Base-by-base conservation (phyloP, 495 filamentous ascomycete species). In the Niebla homalea region DNA sequence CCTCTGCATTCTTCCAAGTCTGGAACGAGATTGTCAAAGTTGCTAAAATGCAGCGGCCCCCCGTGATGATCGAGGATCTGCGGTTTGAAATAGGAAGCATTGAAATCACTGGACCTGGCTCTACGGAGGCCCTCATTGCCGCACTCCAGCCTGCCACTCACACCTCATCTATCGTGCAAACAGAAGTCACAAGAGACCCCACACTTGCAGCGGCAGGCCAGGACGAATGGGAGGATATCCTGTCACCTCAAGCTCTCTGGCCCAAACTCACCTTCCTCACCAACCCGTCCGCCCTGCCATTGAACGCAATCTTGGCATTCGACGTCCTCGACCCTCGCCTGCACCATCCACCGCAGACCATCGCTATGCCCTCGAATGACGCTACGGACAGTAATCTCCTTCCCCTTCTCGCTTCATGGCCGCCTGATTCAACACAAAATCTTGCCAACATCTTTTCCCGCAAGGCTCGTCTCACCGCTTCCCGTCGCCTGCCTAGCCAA, bases 61-160 rank as follows among this genome's bases (percentile, higher is more conserved):
- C 69, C 10, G 78, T 90, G 19, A 79, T 78, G 49, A 61, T 94
- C n/a, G 87, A 95, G 60, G 92, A 98, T 60, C 63, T 98, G 14
- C 78, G 92, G 2, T 97, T 87, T 59, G 89, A 97, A 57, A 83
- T 98, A 62, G 92, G 92, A 40, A 95, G 88, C 60, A 90, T 97
- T 45, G 85, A 94, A 54, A 69, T 96, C 48, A 82, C 77, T 0
- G 92, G 92, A 0, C 88, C 92, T 1, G 84, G 75, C 2, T 84
- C 87, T 6, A 89, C 84, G 3, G 88, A 96, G 63, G 74, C 87
- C 3, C 67, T 98, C 2, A 68, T 89, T 20, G 76, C 81, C 6
- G 69, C 83, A 16, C 72, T 98, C 45, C 72, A 76, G 43, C 82
- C 89, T 19, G 25, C 77, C 53, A 16, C 50, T 41, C 29, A 12